These are phyloP conservation scores for Gracilaria gracilis DNA, from an alignment of 23 red algal species.

Conservation along the genomic window DNA sequence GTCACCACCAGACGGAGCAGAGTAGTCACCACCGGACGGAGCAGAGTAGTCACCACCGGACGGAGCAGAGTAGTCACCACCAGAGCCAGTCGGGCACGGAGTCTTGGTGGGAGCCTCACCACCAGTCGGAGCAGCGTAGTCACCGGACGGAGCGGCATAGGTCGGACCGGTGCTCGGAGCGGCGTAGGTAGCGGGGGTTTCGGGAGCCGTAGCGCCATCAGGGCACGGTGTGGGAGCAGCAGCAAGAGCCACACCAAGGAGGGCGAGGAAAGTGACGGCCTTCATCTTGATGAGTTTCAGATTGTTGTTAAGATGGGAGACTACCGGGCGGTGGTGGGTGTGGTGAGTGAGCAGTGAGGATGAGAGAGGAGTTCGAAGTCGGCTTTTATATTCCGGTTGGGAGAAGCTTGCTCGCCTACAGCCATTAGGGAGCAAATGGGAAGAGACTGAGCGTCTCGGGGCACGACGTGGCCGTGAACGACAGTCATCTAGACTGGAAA, in stretches of 20 bases:
- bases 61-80: background rate
- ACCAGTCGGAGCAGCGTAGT: slow-evolving; percentile 10
- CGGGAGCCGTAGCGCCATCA: background rate
- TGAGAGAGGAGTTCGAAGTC: background rate
- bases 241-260: slow-evolving; percentile 55
- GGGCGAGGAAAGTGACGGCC: slow-evolving; percentile 66
- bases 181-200: slow-evolving; percentile 18
- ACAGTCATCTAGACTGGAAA: slow-evolving; percentile 10
- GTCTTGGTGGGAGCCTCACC: slow-evolving; percentile 40
- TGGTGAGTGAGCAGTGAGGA: slow-evolving; percentile 7
- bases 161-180: slow-evolving; percentile 37
- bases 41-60: slow-evolving; percentile 12
- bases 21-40: slow-evolving; percentile 27
- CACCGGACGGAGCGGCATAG: slow-evolving; percentile 5
- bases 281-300: slow-evolving; percentile 51
- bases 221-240: slow-evolving; percentile 54
- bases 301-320: slow-evolving; percentile 39
- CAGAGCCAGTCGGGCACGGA: slow-evolving; percentile 30
- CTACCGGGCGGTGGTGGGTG: slow-evolving; percentile 33
- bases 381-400: slow-evolving; percentile 17
- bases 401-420: background rate
- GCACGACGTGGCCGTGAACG: background rate
- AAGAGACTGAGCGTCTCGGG: background rate
- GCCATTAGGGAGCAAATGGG: background rate
- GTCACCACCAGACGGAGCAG: slow-evolving; percentile 2